phyloP scores from a whole-genome alignment of 2,329 filamentous ascomycete genomes.

The Alternaria dauci region DNA sequence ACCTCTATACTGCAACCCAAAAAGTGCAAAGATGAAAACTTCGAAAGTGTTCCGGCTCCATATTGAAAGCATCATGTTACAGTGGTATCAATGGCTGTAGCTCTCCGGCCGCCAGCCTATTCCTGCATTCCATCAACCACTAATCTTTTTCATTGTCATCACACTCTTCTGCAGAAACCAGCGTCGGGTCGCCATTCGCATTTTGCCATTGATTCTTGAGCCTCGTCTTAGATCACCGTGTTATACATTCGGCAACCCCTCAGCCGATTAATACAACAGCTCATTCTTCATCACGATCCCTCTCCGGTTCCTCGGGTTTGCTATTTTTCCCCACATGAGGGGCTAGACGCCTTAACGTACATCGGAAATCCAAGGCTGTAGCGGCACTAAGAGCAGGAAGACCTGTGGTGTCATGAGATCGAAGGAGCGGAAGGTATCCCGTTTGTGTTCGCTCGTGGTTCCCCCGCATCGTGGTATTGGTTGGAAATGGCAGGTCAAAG shows the following conservation, averaged over 20 bases:
- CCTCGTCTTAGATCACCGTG: slow-evolving; percentile 1
- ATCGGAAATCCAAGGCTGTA: background rate
- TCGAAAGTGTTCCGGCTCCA: no score
- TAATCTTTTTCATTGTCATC: background rate
- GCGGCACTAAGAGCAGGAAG: background rate
- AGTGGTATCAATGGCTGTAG: background rate
- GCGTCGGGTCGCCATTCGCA: background rate
- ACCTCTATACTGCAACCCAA: background rate
- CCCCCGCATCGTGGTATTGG: slow-evolving; percentile 10
- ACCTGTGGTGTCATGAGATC: no score
- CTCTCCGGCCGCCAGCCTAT: background rate
- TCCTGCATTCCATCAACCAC: background rate
- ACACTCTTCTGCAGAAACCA: background rate
- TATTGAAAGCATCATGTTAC: background rate
- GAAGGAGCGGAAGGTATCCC: background rate
- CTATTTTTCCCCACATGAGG: slow-evolving; percentile 8
- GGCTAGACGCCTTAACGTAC: slow-evolving; percentile 1
- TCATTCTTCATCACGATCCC: slow-evolving; percentile 9
- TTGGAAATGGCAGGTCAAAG: slow-evolving; percentile 14
- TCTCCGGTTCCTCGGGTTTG: slow-evolving; percentile 17
- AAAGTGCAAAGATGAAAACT: background rate
- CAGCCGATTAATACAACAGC: slow-evolving; percentile 15
- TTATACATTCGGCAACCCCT: slow-evolving; percentile 12
- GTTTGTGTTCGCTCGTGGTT: slow-evolving; percentile 6
- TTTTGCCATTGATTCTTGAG: background rate